These are phyloP conservation scores for Leptographium radiaticola DNA, from an alignment of 2,329 filamentous ascomycete genomes.

Conservation along the genomic window DNA sequence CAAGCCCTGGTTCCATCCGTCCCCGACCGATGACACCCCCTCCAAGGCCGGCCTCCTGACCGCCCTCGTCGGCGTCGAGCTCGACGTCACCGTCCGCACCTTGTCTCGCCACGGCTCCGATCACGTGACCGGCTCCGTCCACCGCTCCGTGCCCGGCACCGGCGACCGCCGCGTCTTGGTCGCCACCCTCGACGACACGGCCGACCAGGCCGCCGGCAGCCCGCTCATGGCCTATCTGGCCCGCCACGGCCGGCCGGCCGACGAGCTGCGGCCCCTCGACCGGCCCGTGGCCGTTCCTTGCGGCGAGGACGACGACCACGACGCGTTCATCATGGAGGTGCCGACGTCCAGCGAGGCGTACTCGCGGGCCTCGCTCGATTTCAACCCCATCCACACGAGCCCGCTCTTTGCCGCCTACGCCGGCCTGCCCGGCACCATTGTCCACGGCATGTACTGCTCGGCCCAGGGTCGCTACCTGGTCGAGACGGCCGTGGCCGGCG, in stretches of 20 bases:
- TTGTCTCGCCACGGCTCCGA: too few relatives aligned
- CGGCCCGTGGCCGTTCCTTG: conserved; percentile 57
- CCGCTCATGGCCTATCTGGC: conserved; percentile 93
- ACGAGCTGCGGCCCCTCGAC: conserved; percentile 94
- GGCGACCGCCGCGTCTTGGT: conserved; percentile 92
- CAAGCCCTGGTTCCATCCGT: too few relatives aligned
- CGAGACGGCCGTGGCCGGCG: conserved; percentile 98
- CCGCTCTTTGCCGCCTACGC: conserved; percentile 93
- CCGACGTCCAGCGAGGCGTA: conserved; percentile 97
- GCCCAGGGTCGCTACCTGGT: conserved; percentile 90
- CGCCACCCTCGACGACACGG: conserved; percentile 88
- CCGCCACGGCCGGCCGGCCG: conserved; percentile 80
- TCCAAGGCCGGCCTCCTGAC: too few relatives aligned
- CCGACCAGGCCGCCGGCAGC: conserved; percentile 83
- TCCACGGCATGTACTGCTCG: conserved; percentile 98
- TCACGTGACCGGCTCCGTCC: too few relatives aligned
- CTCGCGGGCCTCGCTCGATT: conserved; percentile 95
- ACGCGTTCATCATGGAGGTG: conserved; percentile 72
- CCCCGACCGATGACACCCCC: too few relatives aligned
- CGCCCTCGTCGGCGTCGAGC: too few relatives aligned
- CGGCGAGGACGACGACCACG: too few relatives aligned
- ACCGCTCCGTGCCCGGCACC: conserved; percentile 48
- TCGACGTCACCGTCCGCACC: too few relatives aligned
- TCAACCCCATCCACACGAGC: conserved; percentile 97
- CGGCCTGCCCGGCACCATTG: conserved; percentile 91